Evolutionary conservation across 495 filamentous ascomycete species (phyloP), one percentile per base, ranked within the genome.

Genomic region (Thozetella sp.): DNA sequence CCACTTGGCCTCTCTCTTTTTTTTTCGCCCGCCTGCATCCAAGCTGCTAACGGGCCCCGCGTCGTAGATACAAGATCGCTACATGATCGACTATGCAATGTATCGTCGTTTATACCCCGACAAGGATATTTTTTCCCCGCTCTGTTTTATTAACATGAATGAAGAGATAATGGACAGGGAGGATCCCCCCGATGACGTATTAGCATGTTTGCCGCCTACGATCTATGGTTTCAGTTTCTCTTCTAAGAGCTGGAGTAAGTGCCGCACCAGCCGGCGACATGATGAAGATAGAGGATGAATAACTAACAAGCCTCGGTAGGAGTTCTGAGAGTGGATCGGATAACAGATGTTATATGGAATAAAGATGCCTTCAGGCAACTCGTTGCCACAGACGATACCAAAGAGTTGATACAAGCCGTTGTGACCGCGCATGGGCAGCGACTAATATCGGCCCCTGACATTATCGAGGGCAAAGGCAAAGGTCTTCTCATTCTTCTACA

Each of bases 331-430:
- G 65, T 69, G 25, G 68, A 74, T 12, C 45, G 53, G 2, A 57
- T 76, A 3, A 19, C 37, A 1, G 55, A 61, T 12, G 80, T 84
- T 20, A 58, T 61, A 6, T 86, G 80, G 79, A 73, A 83, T 27
- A 59, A 73, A 1, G 60, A 73, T 6, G 80, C 79, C 2, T 86
- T 86, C 58, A 71, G 78, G 11, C 68, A 74, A 1, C 66, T 88
- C 0, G 81, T 85, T 10, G 64, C 86, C 0, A 65, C 78, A 0
- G n/a, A 57, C 4, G 64, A 75, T 13, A 72, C 74, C 20, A 85
- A 83, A 64, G 69, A 79, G 13, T 67, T 85, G 2, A 71, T 85
- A 22, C 63, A 72, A 58, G 76, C 80, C 1, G 67, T 83, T 0
- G 71, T 83, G 3, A 70, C 59, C 15, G 59, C 56, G 3, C 68